phyloP scores from a whole-genome alignment of 768 basidiomycete species.

The Baorangia bicolor region DNA sequence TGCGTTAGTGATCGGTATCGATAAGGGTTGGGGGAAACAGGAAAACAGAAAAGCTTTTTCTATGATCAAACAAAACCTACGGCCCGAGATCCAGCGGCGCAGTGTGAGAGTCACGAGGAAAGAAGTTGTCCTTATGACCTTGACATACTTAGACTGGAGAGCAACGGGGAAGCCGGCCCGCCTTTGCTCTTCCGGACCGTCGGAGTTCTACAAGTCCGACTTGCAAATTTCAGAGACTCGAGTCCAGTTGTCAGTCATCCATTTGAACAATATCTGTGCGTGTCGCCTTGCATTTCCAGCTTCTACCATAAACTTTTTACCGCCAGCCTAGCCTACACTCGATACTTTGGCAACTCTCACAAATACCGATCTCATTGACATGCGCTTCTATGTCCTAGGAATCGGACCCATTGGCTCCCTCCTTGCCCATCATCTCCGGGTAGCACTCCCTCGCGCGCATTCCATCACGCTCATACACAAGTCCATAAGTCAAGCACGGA shows the following conservation, averaged over 20 bases:
- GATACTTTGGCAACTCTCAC: not conserved
- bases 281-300: not conserved
- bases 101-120: not conserved
- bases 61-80: not conserved
- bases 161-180: not conserved
- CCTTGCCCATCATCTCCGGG: constrained; percentile 75
- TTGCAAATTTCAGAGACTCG: too few relatives aligned
- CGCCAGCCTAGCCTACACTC: not conserved
- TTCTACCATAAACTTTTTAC: not conserved
- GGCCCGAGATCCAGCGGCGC: constrained; percentile 9
- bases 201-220: not conserved
- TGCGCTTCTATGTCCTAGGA: constrained; percentile 79
- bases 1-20: constrained; percentile 10
- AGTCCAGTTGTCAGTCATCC: not conserved
- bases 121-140: constrained; percentile 3
- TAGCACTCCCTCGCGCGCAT: constrained; percentile 48
- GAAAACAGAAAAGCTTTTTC: constrained; percentile 6
- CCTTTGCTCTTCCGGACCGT: not conserved
- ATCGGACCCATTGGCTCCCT: constrained; percentile 83
- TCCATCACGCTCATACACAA: constrained; percentile 72
- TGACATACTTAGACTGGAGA: constrained; percentile 26
- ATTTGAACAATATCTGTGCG: not conserved
- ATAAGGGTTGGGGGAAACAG: constrained; percentile 7
- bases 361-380: not conserved
- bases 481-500: constrained; percentile 38